Base-by-base conservation (phyloP, 306 rosid genomes). In the Cicer pinnatifidum region DNA sequence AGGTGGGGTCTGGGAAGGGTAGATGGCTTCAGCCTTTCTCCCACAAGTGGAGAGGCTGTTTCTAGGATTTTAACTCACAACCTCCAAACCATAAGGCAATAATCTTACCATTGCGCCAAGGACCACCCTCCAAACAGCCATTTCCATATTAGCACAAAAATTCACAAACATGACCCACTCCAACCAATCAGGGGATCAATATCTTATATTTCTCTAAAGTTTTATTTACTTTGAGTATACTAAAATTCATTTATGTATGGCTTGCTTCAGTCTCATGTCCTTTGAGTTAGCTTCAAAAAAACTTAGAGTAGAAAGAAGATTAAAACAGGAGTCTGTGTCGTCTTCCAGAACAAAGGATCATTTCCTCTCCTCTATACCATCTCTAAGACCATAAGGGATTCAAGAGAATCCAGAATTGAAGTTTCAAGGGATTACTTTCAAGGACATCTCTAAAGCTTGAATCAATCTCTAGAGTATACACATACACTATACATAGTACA, bases 101-200 rank as follows among this genome's bases (percentile, higher is more conserved):
- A 28, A 28, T 28, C 5, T 28, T 28, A 28, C 35, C 35, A 28
- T 28, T 28, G 35, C 5, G 5, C 35, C 35, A 28, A 28, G 35
- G 35, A 0, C 35, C 35, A 3, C 5, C 35, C 35, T 28, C 35
- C 35, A 28, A 28, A 28, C 35, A 28, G 35, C 41, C 62, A 23
- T 66, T 52, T 52, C 64, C 11, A 43, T 64, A 28, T 10, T 1
- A 33, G 62, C 58, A 1, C 23, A 28, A 37, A 17, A 78, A 50
- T 54, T 46, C 57, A 68, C 9, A 71, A 20, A 73, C 33, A 33
- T 35, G 19, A 33, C 47, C 63, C 6, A 15, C 72, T 69, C 41
- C 77, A 73, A 68, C 57, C 15, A 61, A n/a, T 60, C 77, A 16
- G 52, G 35, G 66, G 75, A 67, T 57, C 19, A 69, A 38, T n/a